Conservation (phyloP, 306 rosid species). For the Gynostemma pentaphyllum region DNA sequence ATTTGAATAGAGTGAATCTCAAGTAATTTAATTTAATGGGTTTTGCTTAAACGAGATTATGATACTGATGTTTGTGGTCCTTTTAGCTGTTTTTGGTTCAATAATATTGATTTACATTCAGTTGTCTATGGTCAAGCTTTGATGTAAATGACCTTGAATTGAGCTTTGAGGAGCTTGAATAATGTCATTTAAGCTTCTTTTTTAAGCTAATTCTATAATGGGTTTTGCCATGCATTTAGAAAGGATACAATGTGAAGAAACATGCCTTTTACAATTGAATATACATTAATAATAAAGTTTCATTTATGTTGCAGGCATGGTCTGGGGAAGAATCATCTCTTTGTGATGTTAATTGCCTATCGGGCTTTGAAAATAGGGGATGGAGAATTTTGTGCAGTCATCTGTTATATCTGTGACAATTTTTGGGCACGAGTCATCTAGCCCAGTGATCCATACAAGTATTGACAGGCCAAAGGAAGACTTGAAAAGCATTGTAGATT, state of each 20-base stretch:
- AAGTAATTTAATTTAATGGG: too few relatives aligned
- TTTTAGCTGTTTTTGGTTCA: neutral
- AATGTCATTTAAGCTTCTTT: neutral
- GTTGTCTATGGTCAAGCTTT: neutral
- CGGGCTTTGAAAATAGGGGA: conserved; percentile 29
- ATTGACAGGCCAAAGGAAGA: conserved; percentile 18
- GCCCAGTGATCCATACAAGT: conserved; percentile 19
- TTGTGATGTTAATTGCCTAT: conserved; percentile 24
- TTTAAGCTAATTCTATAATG: neutral
- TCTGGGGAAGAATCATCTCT: conserved; percentile 20
- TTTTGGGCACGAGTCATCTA: conserved; percentile 17
- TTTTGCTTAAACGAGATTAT: too few relatives aligned
- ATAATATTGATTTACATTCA: neutral
- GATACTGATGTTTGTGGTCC: too few relatives aligned
- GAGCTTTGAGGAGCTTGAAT: neutral
- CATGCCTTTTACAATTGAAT: neutral
- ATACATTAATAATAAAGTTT: conserved; percentile 2
- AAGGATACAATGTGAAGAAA: neutral
- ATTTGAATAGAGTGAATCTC: too few relatives aligned
- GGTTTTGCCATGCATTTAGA: neutral
- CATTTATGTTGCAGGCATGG: conserved; percentile 40
- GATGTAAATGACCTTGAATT: conserved; percentile 1
- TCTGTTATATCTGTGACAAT: conserved; percentile 12
- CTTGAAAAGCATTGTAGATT: conserved; percentile 36
- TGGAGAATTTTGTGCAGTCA: conserved; percentile 23